These are phyloP conservation scores for Globisporangium perplexum DNA, from an alignment of 352 stramenopile genomes.

Conservation along the genomic window DNA sequence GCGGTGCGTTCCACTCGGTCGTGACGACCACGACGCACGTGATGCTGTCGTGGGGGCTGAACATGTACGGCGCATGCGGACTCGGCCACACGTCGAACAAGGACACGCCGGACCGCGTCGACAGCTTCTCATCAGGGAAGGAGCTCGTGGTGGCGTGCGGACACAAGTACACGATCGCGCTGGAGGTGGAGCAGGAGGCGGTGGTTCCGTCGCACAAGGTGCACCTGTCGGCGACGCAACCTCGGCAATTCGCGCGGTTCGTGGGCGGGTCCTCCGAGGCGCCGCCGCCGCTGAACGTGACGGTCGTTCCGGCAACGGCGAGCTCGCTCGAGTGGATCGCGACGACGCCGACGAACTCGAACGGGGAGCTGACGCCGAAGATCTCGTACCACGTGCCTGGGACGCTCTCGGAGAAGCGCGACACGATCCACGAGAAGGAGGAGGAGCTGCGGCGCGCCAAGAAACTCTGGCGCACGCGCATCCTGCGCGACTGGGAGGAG, in stretches of 20 bases:
- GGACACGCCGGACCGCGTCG: slow-evolving; percentile 68
- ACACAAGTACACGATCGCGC: slow-evolving; percentile 77
- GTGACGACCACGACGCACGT: slow-evolving; percentile 49
- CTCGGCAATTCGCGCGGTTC: slow-evolving; percentile 1
- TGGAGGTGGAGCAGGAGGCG: slow-evolving; percentile 38
- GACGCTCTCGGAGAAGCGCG: slow-evolving; percentile 14
- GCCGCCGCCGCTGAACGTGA: slow-evolving; percentile 11
- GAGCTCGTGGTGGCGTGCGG: slow-evolving; percentile 64
- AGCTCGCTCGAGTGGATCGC: slow-evolving; percentile 9
- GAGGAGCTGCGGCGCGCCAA: slow-evolving; percentile 77
- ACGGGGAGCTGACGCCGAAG: background rate
- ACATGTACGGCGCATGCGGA: slow-evolving; percentile 74
- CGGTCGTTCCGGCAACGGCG: slow-evolving; percentile 4
- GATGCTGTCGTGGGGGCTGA: slow-evolving; percentile 78
- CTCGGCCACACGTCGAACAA: slow-evolving; percentile 78
- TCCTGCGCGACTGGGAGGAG: slow-evolving; percentile 74
- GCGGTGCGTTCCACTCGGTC: slow-evolving; percentile 78
- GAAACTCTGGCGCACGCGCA: slow-evolving; percentile 76
- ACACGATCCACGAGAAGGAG: slow-evolving; percentile 71
- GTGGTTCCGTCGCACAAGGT: slow-evolving; percentile 8
- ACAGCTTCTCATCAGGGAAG: slow-evolving; percentile 54
- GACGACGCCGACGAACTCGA: slow-evolving; percentile 11
- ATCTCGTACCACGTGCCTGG: background rate
- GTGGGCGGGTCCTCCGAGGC: background rate
- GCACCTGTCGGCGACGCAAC: slow-evolving; percentile 8